Percentiles rank a stretch among this genome's conserved stretches.
Conservation (phyloP, 306 rosid genomes). For the Castanospermum australe region DNA sequence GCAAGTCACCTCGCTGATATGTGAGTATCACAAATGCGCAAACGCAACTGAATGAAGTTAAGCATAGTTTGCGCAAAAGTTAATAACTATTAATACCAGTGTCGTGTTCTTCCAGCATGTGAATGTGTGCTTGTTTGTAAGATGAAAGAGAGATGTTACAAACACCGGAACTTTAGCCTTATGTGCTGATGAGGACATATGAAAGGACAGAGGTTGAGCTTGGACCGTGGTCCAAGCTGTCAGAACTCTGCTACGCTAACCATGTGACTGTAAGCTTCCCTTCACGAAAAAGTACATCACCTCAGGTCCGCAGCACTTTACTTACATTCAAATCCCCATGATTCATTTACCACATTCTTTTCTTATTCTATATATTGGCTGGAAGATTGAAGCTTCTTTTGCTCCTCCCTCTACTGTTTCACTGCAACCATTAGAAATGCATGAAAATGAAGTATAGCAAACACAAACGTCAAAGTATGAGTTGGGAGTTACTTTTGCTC, state of each 20-base stretch:
- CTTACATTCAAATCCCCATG: neutral
- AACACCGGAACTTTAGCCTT: neutral
- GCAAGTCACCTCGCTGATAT: neutral
- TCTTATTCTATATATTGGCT: neutral
- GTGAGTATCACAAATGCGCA: slow-evolving; percentile 1
- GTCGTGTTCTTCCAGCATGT: neutral
- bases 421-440: neutral
- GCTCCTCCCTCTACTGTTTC: neutral
- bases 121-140: neutral
- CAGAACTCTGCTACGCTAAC: slow-evolving; percentile 46
- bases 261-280: slow-evolving; percentile 48
- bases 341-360: neutral
- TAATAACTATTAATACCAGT: neutral
- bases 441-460: neutral
- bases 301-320: neutral
- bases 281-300: neutral
- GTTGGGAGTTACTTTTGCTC: neutral
- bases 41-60: neutral
- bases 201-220: slow-evolving; percentile 23
- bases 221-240: slow-evolving; percentile 48
- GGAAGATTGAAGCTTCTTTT: neutral
- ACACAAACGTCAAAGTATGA: neutral
- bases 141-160: neutral
- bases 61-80: neutral
- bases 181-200: slow-evolving; percentile 31